phyloP scores from a whole-genome alignment of 805 yeast genomes.

The Yarrowia sp. region DNA sequence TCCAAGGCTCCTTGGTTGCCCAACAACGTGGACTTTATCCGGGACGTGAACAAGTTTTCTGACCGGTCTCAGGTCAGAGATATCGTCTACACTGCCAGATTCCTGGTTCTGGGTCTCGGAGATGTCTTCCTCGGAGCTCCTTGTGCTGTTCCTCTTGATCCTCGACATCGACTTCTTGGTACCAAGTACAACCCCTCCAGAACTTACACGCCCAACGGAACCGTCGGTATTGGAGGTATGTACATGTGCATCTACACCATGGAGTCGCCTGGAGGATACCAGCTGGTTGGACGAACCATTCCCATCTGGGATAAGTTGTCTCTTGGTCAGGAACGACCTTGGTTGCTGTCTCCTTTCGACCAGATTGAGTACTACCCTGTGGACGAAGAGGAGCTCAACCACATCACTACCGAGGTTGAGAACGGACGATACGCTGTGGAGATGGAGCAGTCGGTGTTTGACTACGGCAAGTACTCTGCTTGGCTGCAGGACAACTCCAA shows the following conservation, averaged over 20 bases:
- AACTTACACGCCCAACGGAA: slow-evolving; percentile 93
- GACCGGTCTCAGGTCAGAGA: slow-evolving; percentile 72
- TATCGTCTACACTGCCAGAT: slow-evolving; percentile 84
- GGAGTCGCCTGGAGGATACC: slow-evolving; percentile 99
- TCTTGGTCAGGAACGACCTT: slow-evolving; percentile 71
- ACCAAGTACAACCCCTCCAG: slow-evolving; percentile 95
- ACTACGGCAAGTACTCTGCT: slow-evolving; percentile 69
- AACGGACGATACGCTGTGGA: slow-evolving; percentile 79
- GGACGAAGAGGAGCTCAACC: slow-evolving; percentile 75
- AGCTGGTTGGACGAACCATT: slow-evolving; percentile 91
- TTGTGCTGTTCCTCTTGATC: slow-evolving; percentile 97
- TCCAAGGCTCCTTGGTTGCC: slow-evolving; percentile 97
- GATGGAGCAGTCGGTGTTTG: slow-evolving; percentile 73
- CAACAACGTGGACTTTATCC: slow-evolving; percentile 93
- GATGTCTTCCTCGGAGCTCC: slow-evolving; percentile 98
- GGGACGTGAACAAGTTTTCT: slow-evolving; percentile 73
- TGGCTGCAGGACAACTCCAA: slow-evolving; percentile 75
- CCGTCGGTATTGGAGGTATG: slow-evolving; percentile 98
- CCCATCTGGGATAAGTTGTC: slow-evolving; percentile 97
- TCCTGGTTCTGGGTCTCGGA: slow-evolving; percentile 90
- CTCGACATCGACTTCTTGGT: slow-evolving; percentile 89
- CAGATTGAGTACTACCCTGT: slow-evolving; percentile 95
- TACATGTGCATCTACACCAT: slow-evolving; percentile 98
- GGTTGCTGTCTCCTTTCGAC: slow-evolving; percentile 90
- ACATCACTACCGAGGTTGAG: slow-evolving; percentile 64